Percentiles rank a stretch among this genome's conserved stretches.
Evolutionary conservation across 2,329 filamentous ascomycete genomes (phyloP).

Genomic region (Byssothecium circinans): DNA sequence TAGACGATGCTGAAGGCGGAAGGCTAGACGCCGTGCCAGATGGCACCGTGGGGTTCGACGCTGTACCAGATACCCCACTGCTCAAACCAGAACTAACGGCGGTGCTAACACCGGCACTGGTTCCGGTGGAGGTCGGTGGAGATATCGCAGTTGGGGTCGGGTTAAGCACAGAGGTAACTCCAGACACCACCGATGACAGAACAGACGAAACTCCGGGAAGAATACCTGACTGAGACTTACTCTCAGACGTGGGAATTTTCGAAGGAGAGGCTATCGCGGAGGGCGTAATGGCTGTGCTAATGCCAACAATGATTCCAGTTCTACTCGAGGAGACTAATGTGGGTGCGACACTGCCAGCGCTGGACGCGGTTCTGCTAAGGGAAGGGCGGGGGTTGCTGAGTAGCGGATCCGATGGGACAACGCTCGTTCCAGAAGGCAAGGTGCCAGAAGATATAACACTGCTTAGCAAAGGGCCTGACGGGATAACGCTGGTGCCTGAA

Average conservation of each 20-base stretch:
- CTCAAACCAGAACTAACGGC: neutral
- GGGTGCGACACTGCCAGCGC: conserved; percentile 4
- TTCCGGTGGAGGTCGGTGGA: neutral
- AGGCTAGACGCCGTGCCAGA: neutral
- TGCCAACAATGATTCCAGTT: conserved; percentile 38
- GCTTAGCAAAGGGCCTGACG: conserved; percentile 5
- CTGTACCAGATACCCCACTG: neutral
- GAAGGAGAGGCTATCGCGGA: conserved; percentile 13
- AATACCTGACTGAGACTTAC: conserved; percentile 1
- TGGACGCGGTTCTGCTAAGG: conserved; percentile 5
- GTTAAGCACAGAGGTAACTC: conserved; percentile 13
- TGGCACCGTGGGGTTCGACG: no score
- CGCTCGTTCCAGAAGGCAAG: conserved; percentile 1
- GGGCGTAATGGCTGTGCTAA: conserved; percentile 31
- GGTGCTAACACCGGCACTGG: neutral
- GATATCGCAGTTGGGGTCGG: conserved; percentile 10
- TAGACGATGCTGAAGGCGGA: conserved; percentile 2
- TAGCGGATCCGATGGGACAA: conserved; percentile 3
- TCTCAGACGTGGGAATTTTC: conserved; percentile 23
- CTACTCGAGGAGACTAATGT: neutral
- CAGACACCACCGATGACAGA: conserved; percentile 17
- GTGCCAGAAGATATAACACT: neutral
- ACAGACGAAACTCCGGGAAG: conserved; percentile 7
- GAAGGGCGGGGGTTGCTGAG: neutral
- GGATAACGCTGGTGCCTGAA: conserved; percentile 13